Percentiles rank a stretch among this genome's conserved stretches.
Conservation (phyloP, 805 yeast species). For the Pichia gijzeniarum region DNA sequence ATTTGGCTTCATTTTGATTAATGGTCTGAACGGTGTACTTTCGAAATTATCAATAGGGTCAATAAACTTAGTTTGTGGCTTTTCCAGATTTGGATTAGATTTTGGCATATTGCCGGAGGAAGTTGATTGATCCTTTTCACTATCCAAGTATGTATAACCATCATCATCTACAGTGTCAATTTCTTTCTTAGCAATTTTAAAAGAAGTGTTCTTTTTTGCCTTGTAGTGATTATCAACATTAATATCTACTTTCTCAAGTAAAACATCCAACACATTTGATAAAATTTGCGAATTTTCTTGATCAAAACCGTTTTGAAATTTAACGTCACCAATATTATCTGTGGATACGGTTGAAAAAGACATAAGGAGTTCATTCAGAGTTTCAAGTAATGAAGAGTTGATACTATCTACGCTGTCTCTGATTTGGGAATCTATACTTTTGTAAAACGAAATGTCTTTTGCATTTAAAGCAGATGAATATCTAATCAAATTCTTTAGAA, state of each 20-base stretch:
- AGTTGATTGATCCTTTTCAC: constrained; percentile 32
- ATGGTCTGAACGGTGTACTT: constrained; percentile 69
- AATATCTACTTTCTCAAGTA: constrained; percentile 73
- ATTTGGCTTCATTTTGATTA: constrained; percentile 65
- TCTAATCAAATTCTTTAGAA: constrained; percentile 52
- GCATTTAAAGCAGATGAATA: constrained; percentile 65
- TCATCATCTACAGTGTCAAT: constrained; percentile 12
- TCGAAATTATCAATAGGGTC: constrained; percentile 58
- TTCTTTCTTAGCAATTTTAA: neutral
- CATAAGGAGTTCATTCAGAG: constrained; percentile 38
- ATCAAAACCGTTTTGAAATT: constrained; percentile 25
- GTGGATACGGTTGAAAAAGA: constrained; percentile 21
- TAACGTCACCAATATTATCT: constrained; percentile 21
- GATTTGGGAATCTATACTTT: constrained; percentile 50
- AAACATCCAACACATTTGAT: constrained; percentile 54
- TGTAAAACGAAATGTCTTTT: constrained; percentile 74
- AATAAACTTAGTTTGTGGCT: constrained; percentile 66
- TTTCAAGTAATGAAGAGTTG: constrained; percentile 6
- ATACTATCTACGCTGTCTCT: constrained; percentile 37
- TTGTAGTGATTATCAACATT: constrained; percentile 45
- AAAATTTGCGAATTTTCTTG: constrained; percentile 56
- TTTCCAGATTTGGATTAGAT: constrained; percentile 25
- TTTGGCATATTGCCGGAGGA: constrained; percentile 2
- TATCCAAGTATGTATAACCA: constrained; percentile 47
- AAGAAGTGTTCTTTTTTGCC: constrained; percentile 14